Percentiles rank a stretch among this genome's conserved stretches.
phyloP scores from a whole-genome alignment of 768 basidiomycete species.

The Lepiota brunneoincarnata region DNA sequence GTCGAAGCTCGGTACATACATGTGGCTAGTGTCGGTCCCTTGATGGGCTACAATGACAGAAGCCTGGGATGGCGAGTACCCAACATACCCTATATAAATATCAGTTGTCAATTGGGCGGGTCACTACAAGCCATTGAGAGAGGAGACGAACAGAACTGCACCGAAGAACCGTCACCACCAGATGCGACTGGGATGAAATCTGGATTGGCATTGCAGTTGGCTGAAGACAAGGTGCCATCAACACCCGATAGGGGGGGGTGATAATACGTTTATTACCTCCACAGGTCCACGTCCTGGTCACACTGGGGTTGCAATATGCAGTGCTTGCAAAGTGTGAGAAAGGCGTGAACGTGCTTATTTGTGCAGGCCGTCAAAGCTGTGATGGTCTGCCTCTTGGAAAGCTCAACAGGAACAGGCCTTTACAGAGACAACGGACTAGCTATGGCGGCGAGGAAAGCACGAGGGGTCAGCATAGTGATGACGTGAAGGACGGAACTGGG shows the following conservation, averaged over 20 bases:
- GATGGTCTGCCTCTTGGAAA: conserved; percentile 22
- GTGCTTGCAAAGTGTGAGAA: conserved; percentile 49
- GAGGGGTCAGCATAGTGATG: neutral
- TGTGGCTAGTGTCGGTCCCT: conserved; percentile 29
- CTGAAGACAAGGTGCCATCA: neutral
- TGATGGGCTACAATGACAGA: conserved; percentile 37
- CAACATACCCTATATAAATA: conserved; percentile 9
- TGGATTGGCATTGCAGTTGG: conserved; percentile 12
- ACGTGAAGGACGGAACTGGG: neutral
- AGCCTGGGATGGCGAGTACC: conserved; percentile 10
- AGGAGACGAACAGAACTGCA: conserved; percentile 39
- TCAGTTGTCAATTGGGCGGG: neutral
- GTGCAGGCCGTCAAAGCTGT: conserved; percentile 31
- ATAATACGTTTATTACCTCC: conserved; percentile 36
- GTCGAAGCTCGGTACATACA: conserved; percentile 21
- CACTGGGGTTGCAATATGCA: conserved; percentile 43
- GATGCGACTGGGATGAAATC: conserved; percentile 46
- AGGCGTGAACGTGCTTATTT: conserved; percentile 40
- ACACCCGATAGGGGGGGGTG: neutral
- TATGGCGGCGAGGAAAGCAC: neutral
- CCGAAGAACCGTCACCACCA: conserved; percentile 42
- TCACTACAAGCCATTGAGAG: neutral
- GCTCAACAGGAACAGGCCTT: neutral
- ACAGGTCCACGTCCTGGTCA: conserved; percentile 49
- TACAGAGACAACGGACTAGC: neutral